These are phyloP conservation scores for Akanthomyces lecanii DNA, from an alignment of 2,329 filamentous ascomycete genomes.

Conservation along the genomic window DNA sequence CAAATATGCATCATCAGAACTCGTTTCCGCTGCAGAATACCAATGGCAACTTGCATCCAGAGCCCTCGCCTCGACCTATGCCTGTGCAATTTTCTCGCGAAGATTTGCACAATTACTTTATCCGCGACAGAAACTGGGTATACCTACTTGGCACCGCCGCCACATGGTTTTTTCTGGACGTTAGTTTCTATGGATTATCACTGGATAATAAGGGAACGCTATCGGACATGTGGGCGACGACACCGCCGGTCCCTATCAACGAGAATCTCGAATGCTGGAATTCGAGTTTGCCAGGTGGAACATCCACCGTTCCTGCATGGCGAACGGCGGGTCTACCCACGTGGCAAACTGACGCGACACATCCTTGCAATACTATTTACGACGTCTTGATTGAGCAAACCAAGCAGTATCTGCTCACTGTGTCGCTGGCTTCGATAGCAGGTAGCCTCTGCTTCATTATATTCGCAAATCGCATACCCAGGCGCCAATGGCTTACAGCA, in stretches of 20 bases:
- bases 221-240: slow-evolving; percentile 41
- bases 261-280: slow-evolving; percentile 43
- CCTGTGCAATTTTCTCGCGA: slow-evolving; percentile 46
- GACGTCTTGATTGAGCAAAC: slow-evolving; percentile 48
- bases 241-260: slow-evolving; percentile 30
- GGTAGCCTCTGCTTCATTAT: slow-evolving; percentile 47
- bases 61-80: slow-evolving; percentile 34
- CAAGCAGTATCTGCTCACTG: slow-evolving; percentile 49
- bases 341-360: slow-evolving; percentile 47
- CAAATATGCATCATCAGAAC: slow-evolving; percentile 13
- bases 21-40: slow-evolving; percentile 25
- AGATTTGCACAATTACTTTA: slow-evolving; percentile 48
- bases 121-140: slow-evolving; percentile 44
- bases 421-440: slow-evolving; percentile 48
- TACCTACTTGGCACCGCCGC: slow-evolving; percentile 44
- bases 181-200: slow-evolving; percentile 55
- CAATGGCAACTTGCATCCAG: slow-evolving; percentile 30
- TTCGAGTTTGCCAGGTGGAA: slow-evolving; percentile 39
- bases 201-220: slow-evolving; percentile 43
- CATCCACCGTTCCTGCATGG: slow-evolving; percentile 43
- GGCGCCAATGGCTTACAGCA: slow-evolving; percentile 46
- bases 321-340: slow-evolving; percentile 35
- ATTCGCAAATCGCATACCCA: slow-evolving; percentile 44
- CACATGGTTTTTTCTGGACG: slow-evolving; percentile 52
- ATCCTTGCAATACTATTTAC: slow-evolving; percentile 50